Evolutionary conservation across 169 alveolate species (phyloP).

Genomic region (Cryptosporidium meleagridis): DNA sequence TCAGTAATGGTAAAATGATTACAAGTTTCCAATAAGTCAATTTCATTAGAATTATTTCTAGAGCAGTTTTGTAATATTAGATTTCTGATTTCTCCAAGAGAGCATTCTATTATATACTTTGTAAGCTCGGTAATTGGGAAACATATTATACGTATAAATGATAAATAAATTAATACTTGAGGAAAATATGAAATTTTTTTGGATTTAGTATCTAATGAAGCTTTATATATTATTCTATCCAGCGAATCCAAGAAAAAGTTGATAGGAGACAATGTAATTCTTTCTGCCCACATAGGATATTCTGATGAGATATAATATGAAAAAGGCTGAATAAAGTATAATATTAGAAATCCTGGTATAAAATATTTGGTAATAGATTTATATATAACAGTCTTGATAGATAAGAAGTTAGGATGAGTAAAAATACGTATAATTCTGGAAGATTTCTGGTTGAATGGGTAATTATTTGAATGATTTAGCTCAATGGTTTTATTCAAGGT

Average conservation of each 20-base stretch:
- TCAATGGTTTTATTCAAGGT: neutral
- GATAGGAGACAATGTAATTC: constrained; percentile 24
- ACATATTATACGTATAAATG: constrained; percentile 1
- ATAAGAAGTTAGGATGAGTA: neutral
- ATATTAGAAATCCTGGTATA: constrained; percentile 6
- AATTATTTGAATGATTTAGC: neutral
- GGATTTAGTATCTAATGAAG: neutral
- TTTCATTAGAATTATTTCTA: neutral
- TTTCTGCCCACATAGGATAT: constrained; percentile 28
- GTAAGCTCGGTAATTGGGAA: constrained; percentile 1
- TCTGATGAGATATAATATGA: constrained; percentile 16
- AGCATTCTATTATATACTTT: constrained; percentile 11
- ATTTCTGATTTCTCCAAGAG: neutral
- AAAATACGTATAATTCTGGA: neutral
- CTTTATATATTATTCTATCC: constrained; percentile 15
- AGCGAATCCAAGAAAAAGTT: constrained; percentile 47
- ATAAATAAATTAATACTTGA: constrained; percentile 9
- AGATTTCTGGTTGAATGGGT: neutral
- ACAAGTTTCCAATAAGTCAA: neutral
- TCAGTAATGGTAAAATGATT: too few relatives aligned
- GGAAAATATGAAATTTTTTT: constrained; percentile 14
- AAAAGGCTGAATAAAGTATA: constrained; percentile 42
- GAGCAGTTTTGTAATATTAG: neutral
- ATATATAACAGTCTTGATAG: neutral
- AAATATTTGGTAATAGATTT: constrained; percentile 15